Evolutionary conservation across 805 yeast species (phyloP), one percentile per base, ranked within the genome.

Genomic region (Debaryomyces castellii): DNA sequence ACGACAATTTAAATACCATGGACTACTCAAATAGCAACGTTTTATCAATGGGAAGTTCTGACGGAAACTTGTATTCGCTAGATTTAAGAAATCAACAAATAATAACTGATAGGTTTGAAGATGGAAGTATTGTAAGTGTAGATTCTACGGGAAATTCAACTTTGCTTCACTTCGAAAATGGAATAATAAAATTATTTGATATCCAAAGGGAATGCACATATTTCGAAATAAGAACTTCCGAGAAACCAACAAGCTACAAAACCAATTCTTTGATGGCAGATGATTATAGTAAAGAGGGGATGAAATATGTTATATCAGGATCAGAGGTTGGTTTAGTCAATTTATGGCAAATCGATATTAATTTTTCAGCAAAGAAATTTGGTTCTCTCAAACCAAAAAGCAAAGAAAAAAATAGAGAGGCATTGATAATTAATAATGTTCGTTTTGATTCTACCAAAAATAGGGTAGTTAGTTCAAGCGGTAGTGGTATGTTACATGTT

Each of bases 1-100:
- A 46, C 32, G 67, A 63, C 39, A 58, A 57, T 48, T 48, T 66
- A 39, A 61, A 57, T 40, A 43, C 57, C 6, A 25, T 62, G 10
- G 55, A 52, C 18, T 53, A 49, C 38, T 22, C 21, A 16, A 18
- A 40, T 14, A 42, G 34, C 5, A 25, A 46, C 14, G 30, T 42
- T 17, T 36, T 59, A 6, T 42, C 50, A 10, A 50, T 54, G 3
- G 61, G 62, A 10, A 56, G 64, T 36, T 52, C 58, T 18, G 59
- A 62, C 38, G 62, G 64, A 1, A 44, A 25, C 12, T 25, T 61
- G 18, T 54, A 51, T 47, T 40, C 50, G 2, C 40, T 65, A 6
- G 71, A 67, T 41, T 43, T 67, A 11, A 48, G 67, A 11, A 48
- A 47, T 10, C 52, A 50, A 5, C 40, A 53, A 27, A 20, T 56